A percentile compares a stretch with the other conserved stretches of the same genome.
phyloP scores from a whole-genome alignment of 352 stramenopile genomes.

The Phytophthora nicotianae region DNA sequence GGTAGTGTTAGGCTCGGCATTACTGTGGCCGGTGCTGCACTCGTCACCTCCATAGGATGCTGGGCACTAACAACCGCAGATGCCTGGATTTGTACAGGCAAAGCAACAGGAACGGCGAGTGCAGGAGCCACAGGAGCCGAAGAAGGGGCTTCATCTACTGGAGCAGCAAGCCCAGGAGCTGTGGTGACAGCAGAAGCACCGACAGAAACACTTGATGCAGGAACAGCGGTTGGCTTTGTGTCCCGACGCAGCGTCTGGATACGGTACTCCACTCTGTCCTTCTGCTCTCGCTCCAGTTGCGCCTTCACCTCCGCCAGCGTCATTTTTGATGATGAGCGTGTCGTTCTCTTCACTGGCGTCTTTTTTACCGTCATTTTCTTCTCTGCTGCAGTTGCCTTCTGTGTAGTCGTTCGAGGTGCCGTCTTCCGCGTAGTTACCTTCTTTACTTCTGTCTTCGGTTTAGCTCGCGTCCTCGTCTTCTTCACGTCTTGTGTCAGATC shows the following conservation, averaged over 20 bases:
- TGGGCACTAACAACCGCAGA: neutral
- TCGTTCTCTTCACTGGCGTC: slow-evolving; percentile 7
- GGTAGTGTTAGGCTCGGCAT: neutral
- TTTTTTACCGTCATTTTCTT: slow-evolving; percentile 16
- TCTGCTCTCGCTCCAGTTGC: slow-evolving; percentile 54
- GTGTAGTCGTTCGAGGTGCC: slow-evolving; percentile 3
- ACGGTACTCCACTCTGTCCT: slow-evolving; percentile 52
- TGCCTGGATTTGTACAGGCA: neutral
- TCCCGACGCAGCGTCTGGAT: slow-evolving; percentile 48
- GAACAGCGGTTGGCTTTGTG: slow-evolving; percentile 1
- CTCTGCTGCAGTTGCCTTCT: slow-evolving; percentile 1
- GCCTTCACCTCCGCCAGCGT: slow-evolving; percentile 52
- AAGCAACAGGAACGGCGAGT: neutral
- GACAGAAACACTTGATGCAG: slow-evolving; percentile 3
- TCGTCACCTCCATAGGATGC: neutral
- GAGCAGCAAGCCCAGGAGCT: neutral
- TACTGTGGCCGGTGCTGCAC: neutral
- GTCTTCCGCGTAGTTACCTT: slow-evolving; percentile 1
- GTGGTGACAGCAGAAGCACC: neutral
- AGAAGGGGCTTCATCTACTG: neutral
- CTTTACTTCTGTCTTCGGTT: slow-evolving; percentile 1
- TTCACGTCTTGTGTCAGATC: slow-evolving; percentile 27
- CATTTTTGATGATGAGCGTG: slow-evolving; percentile 9
- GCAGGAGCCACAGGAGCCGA: neutral
- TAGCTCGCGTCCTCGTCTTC: slow-evolving; percentile 1